These are phyloP conservation scores for Oxytropis ochrocephala DNA, from an alignment of 306 rosid species.

Conservation along the genomic window DNA sequence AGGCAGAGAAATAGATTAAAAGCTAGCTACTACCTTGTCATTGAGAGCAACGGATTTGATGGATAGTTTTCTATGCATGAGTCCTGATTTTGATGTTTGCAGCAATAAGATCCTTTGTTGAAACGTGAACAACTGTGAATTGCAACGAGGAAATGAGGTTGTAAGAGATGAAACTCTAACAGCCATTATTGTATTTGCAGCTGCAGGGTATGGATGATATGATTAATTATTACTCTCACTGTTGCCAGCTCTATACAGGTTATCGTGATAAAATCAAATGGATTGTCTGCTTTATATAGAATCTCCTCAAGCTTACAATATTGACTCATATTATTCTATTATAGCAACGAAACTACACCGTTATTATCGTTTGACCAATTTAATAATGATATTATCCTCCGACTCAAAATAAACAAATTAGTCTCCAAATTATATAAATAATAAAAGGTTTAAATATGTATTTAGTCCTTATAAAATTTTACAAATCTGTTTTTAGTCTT, in stretches of 20 bases:
- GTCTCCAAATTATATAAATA: too few relatives aligned
- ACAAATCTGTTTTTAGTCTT: too few relatives aligned
- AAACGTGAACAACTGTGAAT: neutral
- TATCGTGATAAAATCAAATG: neutral
- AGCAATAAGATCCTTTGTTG: neutral
- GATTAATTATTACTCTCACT: too few relatives aligned
- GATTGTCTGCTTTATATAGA: neutral
- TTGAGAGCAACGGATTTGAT: neutral
- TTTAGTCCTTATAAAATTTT: too few relatives aligned
- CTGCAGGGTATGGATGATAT: neutral
- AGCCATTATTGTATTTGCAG: neutral
- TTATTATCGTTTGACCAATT: too few relatives aligned
- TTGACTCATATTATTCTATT: neutral
- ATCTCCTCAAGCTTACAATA: neutral
- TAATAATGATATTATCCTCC: too few relatives aligned
- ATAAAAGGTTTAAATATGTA: too few relatives aligned
- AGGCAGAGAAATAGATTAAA: neutral
- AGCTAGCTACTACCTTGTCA: constrained; percentile 13
- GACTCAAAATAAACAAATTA: too few relatives aligned
- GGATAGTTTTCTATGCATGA: neutral
- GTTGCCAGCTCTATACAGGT: neutral
- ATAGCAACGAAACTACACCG: too few relatives aligned
- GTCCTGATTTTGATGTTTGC: neutral
- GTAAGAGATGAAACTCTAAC: neutral
- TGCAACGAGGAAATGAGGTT: neutral